Evolutionary conservation across 2,329 filamentous ascomycete species (phyloP).

Genomic region (Alternaria sp.): DNA sequence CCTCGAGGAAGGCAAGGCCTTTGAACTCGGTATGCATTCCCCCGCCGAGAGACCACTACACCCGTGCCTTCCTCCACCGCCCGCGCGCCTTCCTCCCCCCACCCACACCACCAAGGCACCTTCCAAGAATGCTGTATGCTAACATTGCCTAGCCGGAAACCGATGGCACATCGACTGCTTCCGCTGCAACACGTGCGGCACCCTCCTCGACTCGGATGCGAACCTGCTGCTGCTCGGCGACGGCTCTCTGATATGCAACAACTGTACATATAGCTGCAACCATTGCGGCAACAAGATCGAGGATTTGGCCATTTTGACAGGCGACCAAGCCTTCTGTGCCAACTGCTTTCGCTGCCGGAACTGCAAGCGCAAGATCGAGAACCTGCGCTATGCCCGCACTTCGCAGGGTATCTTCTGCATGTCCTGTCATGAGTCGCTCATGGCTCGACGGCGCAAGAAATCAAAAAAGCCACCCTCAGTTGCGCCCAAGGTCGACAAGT

Average conservation of each 20-base stretch:
- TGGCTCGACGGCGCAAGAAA: constrained; percentile 90
- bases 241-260: constrained; percentile 98
- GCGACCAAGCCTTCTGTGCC: constrained; percentile 96
- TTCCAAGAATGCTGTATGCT: constrained; percentile 25
- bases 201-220: constrained; percentile 95
- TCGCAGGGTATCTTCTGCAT: constrained; percentile 99
- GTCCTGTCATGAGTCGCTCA: constrained; percentile 96
- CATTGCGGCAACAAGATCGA: constrained; percentile 98
- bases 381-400: constrained; percentile 94
- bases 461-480: constrained; percentile 64
- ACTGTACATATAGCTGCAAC: constrained; percentile 98
- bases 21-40: constrained; percentile 81
- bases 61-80: constrained; percentile 20
- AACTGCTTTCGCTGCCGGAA: constrained; percentile 97
- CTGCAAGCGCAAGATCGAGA: constrained; percentile 99
- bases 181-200: constrained; percentile 93
- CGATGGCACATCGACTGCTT: constrained; percentile 99
- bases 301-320: constrained; percentile 94
- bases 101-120: not conserved
- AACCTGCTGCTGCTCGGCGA: constrained; percentile 97
- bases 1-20: constrained; percentile 97
- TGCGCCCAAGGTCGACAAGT: constrained; percentile 80
- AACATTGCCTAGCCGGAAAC: constrained; percentile 74
- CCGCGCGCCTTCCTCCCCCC: constrained; percentile 25
- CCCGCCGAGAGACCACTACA: constrained; percentile 22